These are phyloP conservation scores for Globisporangium viniferum DNA, from an alignment of 352 stramenopile species.

Conservation along the genomic window DNA sequence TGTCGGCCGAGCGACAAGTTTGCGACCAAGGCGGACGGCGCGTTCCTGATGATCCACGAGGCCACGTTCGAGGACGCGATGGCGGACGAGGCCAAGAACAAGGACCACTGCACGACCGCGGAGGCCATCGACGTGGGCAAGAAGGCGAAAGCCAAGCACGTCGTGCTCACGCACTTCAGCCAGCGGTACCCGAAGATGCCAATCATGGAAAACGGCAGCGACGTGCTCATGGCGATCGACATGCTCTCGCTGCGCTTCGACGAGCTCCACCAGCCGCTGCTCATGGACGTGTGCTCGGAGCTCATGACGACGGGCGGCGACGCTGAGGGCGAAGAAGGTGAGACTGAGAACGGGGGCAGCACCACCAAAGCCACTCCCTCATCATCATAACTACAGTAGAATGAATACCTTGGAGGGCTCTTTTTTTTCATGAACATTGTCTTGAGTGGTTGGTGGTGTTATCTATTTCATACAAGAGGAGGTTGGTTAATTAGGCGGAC, in stretches of 20 bases:
- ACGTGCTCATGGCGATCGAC: slow-evolving; percentile 72
- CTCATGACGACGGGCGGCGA: slow-evolving; percentile 48
- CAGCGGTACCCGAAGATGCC: slow-evolving; percentile 84
- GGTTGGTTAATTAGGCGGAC: neutral
- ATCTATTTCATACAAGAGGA: slow-evolving; percentile 11
- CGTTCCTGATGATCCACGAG: slow-evolving; percentile 95
- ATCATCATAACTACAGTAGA: neutral
- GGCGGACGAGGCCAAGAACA: slow-evolving; percentile 90
- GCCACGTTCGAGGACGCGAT: slow-evolving; percentile 97
- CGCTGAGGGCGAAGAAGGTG: slow-evolving; percentile 18
- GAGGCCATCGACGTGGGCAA: slow-evolving; percentile 89
- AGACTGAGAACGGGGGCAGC: neutral
- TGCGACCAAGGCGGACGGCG: slow-evolving; percentile 46
- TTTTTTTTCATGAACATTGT: slow-evolving; percentile 1
- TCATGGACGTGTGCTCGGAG: slow-evolving; percentile 67
- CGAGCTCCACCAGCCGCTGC: slow-evolving; percentile 49
- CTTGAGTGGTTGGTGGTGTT: neutral
- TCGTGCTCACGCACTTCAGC: slow-evolving; percentile 97
- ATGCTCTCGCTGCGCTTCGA: slow-evolving; percentile 71
- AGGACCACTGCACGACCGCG: slow-evolving; percentile 93
- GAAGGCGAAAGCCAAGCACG: slow-evolving; percentile 71
- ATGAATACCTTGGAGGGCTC: neutral
- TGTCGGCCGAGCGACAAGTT: slow-evolving; percentile 87
- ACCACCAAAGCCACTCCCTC: neutral
- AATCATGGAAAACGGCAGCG: slow-evolving; percentile 30